A percentile compares a stretch with the other conserved stretches of the same genome.
Evolutionary conservation across 805 yeast species (phyloP).

Genomic region (Barnettozyma sucrosica): DNA sequence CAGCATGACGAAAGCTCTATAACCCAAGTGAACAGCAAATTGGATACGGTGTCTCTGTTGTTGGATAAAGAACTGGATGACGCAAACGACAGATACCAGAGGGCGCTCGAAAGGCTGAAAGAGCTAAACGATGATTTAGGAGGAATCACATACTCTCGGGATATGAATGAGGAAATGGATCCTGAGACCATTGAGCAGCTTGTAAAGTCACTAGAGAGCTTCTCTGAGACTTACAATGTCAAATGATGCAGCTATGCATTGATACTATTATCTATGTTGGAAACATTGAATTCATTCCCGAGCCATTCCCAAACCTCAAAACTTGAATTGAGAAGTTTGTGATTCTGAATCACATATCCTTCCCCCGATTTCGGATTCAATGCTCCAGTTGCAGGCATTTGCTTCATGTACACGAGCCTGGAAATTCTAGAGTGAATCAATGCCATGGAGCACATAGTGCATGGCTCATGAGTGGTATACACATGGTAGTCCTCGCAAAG

Average conservation of each 20-base stretch:
- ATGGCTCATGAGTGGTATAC: constrained; percentile 91
- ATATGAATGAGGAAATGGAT: neutral
- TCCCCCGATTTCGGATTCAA: constrained; percentile 53
- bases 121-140: constrained; percentile 21
- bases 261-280: constrained; percentile 21
- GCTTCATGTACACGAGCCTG: constrained; percentile 54
- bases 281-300: constrained; percentile 30
- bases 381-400: constrained; percentile 47
- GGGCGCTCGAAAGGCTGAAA: neutral
- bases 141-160: constrained; percentile 20
- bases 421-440: constrained; percentile 82
- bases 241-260: constrained; percentile 15
- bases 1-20: neutral
- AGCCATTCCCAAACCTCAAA: constrained; percentile 79
- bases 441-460: constrained; percentile 97
- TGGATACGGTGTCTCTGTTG: constrained; percentile 26
- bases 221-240: constrained; percentile 13
- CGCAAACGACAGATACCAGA: constrained; percentile 22
- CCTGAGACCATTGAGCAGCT: constrained; percentile 15
- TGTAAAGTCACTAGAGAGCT: constrained; percentile 13
- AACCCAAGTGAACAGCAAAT: constrained; percentile 13
- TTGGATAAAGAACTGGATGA: constrained; percentile 24
- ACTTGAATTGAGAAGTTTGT: constrained; percentile 76
- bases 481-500: constrained; percentile 74
- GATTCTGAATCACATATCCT: constrained; percentile 68